Conservation (phyloP, 768 basidiomycete genomes). For the Favolaschia claudopus region DNA sequence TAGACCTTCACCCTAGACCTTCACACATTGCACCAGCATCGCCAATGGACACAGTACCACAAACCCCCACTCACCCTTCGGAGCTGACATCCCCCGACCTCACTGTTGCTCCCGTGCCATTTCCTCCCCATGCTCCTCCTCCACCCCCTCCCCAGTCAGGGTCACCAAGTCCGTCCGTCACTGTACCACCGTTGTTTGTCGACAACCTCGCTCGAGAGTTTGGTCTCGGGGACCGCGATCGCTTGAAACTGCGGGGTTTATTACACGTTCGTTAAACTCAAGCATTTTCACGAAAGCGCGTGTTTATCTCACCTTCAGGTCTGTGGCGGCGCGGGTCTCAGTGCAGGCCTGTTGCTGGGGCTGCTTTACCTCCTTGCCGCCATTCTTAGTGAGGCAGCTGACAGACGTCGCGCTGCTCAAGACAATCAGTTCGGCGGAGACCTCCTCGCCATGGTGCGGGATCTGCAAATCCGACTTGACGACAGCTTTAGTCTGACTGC, state of each 20-base stretch:
- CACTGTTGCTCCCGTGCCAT: too few relatives aligned
- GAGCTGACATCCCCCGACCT: too few relatives aligned
- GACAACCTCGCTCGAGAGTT: background rate
- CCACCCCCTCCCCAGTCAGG: too few relatives aligned
- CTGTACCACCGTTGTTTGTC: background rate
- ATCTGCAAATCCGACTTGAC: background rate
- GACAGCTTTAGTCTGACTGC: background rate
- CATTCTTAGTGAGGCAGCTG: background rate
- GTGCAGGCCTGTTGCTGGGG: background rate
- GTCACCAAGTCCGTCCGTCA: too few relatives aligned
- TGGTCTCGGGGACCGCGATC: background rate
- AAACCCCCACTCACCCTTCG: too few relatives aligned
- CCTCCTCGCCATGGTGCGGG: background rate
- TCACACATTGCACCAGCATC: too few relatives aligned
- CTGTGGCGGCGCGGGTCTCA: background rate
- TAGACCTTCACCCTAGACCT: too few relatives aligned
- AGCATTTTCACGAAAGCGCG: background rate
- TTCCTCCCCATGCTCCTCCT: too few relatives aligned
- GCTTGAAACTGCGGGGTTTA: background rate
- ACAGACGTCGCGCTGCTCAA: background rate
- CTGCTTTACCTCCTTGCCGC: background rate
- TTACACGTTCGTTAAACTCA: background rate
- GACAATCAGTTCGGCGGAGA: background rate
- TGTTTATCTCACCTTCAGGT: background rate
- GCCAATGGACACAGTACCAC: too few relatives aligned